Conservation (phyloP, 768 basidiomycete genomes). For the Rubroboletus satanas region DNA sequence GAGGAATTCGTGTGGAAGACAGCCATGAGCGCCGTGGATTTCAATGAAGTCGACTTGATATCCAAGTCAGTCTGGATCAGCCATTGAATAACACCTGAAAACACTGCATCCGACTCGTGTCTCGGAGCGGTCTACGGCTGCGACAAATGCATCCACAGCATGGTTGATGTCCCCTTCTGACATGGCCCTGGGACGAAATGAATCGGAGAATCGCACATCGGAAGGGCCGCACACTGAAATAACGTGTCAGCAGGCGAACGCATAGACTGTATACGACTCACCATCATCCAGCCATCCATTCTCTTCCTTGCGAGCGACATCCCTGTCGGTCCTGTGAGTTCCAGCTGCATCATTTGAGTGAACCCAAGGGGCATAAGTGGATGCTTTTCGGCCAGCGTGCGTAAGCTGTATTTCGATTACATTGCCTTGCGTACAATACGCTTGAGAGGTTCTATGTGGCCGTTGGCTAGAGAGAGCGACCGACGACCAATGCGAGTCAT, state of each 20-base stretch:
- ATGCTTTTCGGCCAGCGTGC: constrained; percentile 72
- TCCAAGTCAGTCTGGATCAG: constrained; percentile 7
- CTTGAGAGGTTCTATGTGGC: constrained; percentile 66
- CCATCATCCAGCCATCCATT: constrained; percentile 69
- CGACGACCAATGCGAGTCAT: neutral
- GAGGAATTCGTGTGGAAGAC: constrained; percentile 59
- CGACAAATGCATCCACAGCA: constrained; percentile 59
- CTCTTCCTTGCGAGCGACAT: constrained; percentile 46
- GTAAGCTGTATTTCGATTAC: constrained; percentile 77
- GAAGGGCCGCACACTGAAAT: constrained; percentile 59
- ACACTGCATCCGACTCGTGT: constrained; percentile 59
- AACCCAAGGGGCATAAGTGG: constrained; percentile 68
- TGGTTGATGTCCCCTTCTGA: constrained; percentile 49
- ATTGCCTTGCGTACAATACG: constrained; percentile 68
- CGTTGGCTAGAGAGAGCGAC: constrained; percentile 42
- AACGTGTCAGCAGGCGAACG: neutral
- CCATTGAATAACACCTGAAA: neutral
- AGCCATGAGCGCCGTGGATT: constrained; percentile 67
- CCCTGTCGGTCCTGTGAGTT: constrained; percentile 26
- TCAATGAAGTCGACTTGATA: constrained; percentile 66
- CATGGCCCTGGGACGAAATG: constrained; percentile 58
- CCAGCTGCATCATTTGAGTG: constrained; percentile 34
- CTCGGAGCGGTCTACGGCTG: constrained; percentile 52
- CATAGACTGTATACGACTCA: constrained; percentile 21
- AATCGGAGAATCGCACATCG: constrained; percentile 48